Evolutionary conservation across 495 filamentous ascomycete species (phyloP).

Genomic region (Aspergillus funiculosus): DNA sequence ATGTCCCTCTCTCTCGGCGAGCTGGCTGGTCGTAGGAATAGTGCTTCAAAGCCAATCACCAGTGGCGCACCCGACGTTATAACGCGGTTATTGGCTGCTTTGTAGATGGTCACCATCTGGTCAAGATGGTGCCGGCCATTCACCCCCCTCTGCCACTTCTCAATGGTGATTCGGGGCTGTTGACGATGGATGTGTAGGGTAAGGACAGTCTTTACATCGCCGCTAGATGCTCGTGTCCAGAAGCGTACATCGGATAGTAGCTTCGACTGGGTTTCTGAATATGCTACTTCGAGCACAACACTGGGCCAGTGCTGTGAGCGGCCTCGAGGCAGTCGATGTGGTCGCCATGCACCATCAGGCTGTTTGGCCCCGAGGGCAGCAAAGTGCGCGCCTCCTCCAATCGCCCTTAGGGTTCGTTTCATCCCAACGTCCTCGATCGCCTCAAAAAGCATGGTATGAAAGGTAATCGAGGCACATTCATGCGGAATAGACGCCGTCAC

Average conservation of each 20-base stretch:
- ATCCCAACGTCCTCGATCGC: not conserved
- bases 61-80: not conserved
- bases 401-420: not conserved
- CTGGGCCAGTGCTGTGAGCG: no score
- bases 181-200: not conserved
- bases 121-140: no score
- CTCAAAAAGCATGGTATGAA: not conserved
- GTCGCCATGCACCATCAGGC: not conserved
- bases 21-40: not conserved
- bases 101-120: not conserved
- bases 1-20: not conserved
- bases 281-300: not conserved
- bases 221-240: not conserved
- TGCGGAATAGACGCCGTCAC: not conserved
- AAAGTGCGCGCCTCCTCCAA: not conserved
- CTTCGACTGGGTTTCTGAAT: not conserved
- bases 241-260: not conserved
- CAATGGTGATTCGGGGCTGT: not conserved
- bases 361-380: not conserved
- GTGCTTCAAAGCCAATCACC: not conserved
- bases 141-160: no score
- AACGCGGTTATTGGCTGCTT: not conserved
- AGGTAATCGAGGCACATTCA: not conserved
- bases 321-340: no score
- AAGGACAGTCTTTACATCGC: not conserved